phyloP scores from a whole-genome alignment of 208 protist genomes.

The Acanthamoeba royreba region DNA sequence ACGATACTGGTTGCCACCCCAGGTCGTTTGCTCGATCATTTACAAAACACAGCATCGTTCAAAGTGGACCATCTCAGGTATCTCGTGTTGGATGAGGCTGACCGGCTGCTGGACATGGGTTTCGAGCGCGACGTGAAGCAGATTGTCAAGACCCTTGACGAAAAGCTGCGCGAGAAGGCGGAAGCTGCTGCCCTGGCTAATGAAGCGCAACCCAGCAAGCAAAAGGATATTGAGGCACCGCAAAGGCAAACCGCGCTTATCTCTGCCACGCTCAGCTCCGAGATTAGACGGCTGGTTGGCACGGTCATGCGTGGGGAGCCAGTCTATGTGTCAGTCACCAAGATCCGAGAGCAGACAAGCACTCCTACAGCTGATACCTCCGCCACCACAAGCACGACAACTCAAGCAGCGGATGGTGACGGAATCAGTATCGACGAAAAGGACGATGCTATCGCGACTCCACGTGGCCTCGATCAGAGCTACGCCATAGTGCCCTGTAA shows the following conservation, averaged over 20 bases:
- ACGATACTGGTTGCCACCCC: constrained; percentile 79
- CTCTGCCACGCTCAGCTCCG: neutral
- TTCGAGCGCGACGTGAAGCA: constrained; percentile 41
- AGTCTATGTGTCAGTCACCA: constrained; percentile 1
- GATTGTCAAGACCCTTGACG: constrained; percentile 28
- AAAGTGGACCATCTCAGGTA: constrained; percentile 58
- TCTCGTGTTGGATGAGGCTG: constrained; percentile 80
- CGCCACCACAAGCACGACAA: neutral
- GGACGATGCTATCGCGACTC: constrained; percentile 35
- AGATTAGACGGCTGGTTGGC: constrained; percentile 1
- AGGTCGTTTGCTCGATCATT: constrained; percentile 80
- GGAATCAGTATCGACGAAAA: neutral
- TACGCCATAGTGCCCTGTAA: constrained; percentile 79
- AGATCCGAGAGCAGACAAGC: neutral
- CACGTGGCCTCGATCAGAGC: constrained; percentile 75
- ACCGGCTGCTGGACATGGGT: constrained; percentile 64
- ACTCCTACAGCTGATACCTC: neutral
- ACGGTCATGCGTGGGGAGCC: constrained; percentile 23
- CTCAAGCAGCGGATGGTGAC: neutral
- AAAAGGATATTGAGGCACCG: neutral
- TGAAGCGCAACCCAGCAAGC: neutral
- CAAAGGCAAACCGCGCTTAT: constrained; percentile 18
- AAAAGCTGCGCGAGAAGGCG: neutral
- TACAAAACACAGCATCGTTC: constrained; percentile 73
- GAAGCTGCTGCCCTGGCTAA: neutral